Evolutionary conservation across 257 asterid species (phyloP).

Genomic region (Leonotis leonurus): DNA sequence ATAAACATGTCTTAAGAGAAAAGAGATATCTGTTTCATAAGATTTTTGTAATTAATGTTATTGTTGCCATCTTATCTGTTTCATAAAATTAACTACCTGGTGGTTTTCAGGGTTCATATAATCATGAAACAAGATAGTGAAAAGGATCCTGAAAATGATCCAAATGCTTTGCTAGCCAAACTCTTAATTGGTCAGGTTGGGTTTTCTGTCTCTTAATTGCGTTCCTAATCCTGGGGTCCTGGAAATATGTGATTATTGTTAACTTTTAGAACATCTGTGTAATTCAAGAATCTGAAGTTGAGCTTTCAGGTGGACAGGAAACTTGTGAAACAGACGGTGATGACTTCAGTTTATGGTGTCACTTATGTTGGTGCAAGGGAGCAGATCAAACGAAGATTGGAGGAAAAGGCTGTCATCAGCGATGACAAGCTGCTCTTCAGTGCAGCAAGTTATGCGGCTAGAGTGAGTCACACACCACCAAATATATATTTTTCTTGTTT

Average conservation of each 20-base stretch:
- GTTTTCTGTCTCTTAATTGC: slow-evolving; percentile 15
- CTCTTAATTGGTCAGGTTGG: slow-evolving; percentile 74
- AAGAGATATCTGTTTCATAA: too few species aligned
- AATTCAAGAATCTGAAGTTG: neutral
- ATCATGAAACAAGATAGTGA: slow-evolving; percentile 71
- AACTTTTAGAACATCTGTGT: neutral
- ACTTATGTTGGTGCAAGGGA: neutral
- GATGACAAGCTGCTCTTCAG: slow-evolving; percentile 63
- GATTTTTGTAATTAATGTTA: neutral
- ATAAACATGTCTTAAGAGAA: too few species aligned
- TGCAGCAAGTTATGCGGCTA: slow-evolving; percentile 92
- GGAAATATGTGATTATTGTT: slow-evolving; percentile 1
- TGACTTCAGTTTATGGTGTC: neutral
- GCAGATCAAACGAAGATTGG: neutral
- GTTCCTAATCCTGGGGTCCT: neutral
- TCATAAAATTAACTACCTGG: slow-evolving; percentile 9
- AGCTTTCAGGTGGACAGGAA: neutral
- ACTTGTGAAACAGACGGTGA: neutral
- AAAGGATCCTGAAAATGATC: slow-evolving; percentile 67
- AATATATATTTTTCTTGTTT: neutral
- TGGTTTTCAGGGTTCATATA: slow-evolving; percentile 67
- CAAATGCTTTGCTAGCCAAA: slow-evolving; percentile 67
- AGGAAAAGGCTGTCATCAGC: neutral
- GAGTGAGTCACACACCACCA: slow-evolving; percentile 46
- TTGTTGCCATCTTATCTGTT: neutral